Base-by-base conservation (phyloP, 345 rosid genomes). In the Durio zibethinus region DNA sequence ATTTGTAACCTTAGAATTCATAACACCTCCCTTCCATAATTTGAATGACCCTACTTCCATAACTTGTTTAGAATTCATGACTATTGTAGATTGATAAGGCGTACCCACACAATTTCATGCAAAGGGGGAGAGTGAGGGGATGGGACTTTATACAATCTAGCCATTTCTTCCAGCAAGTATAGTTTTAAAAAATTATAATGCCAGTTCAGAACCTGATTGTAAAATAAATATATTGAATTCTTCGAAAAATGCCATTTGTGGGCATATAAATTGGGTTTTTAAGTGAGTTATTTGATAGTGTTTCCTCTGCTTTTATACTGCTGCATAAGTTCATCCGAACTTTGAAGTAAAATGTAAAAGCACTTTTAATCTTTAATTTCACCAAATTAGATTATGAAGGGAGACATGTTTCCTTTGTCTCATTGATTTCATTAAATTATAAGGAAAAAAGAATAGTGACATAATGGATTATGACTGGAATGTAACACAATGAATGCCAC, bases 51-150 rank as follows among this genome's bases (percentile, higher is more conserved):
- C n/a, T n/a, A n/a, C n/a, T n/a, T n/a, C n/a, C n/a, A n/a, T n/a
- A n/a, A n/a, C n/a, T n/a, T n/a, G n/a, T n/a, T n/a, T n/a, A n/a
- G n/a, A n/a, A n/a, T n/a, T n/a, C n/a, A n/a, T 77, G n/a, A 54
- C 14, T 68, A 0, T 76, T 63, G 82, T 78, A 96, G 95, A 80
- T 89, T 80, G 97, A 93, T 77, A 93, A 96, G 87, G 97, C 94
- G 21, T 96, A 93, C 74, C 98, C 98, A 4, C 91, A 98, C 0
- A 97, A 96, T 86, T 96, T 87, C 83, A 90, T 93, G 97, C 99
- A 96, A 93, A 74, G 87, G 79, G 99, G 98, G 76, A 90, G 98
- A 83, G 98, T 93, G 50, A 92, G 98, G 76, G 96, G 99, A 96
- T 81, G 99, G 98, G 45, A 87, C 90, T 77, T 85, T 89, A 5